Base-by-base conservation (phyloP, 2,329 filamentous ascomycete genomes). In the Fusarium equiseti region DNA sequence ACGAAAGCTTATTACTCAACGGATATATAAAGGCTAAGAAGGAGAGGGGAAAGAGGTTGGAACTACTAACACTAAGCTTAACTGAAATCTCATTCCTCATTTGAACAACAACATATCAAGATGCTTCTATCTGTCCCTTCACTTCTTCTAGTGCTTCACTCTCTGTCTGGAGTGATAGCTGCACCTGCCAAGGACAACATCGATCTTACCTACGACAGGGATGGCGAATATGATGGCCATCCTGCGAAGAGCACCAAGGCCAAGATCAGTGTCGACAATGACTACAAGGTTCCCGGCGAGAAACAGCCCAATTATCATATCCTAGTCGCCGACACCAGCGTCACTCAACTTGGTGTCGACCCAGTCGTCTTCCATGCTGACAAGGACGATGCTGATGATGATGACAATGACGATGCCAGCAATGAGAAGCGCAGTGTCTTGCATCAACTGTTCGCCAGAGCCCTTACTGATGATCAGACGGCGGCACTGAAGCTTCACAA, bases 401-500 rank as follows among this genome's bases (percentile, higher is more conserved):
- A 49, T 1, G 61, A 45, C 0, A 49, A 57, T 1, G 59, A 43
- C 2, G 38, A 32, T 4, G 31, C 26, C 1, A 26, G 18, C 20
- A 38, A 57, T 3, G 40, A 57, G 5, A 61, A 55, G 27, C 54
- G 64, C 12, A 52, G 48, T 10, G 3, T 43, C n/a, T 49, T 46
- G 3, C 13, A 53, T 10, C 27, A 16, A 1, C 29, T 73, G 1
- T 40, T 55, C 20, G n/a, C 63, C 1, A 53, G 72, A 15, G 72
- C 68, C 0, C 46, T 76, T 26, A 63, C 27, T 6, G 52, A 64
- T 7, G 74, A 75, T 4, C 62, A 75, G 49, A 55, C 43, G 13
- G 60, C 61, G 16, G 66, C 63, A 0, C 24, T 76, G 2, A 52
- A 54, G 4, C 42, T 62, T 7, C 74, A 76, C 13, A 76, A 76